Conservation (phyloP, 1,284 basidiomycete genomes). For the Tylopilus orsonianus region DNA sequence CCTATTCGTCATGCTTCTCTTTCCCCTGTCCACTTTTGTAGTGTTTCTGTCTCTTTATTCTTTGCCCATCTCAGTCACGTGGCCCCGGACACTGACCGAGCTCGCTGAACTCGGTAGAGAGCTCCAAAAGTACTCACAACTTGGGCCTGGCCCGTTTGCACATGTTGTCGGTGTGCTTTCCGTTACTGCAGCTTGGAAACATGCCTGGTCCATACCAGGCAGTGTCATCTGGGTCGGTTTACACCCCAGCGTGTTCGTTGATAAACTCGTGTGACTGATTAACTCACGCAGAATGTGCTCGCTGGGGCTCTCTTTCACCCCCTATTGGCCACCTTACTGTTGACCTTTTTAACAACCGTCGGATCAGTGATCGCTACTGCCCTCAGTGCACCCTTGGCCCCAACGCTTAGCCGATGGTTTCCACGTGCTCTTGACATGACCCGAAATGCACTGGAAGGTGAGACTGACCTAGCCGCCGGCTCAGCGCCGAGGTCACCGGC, state of each 20-base stretch:
- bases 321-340: conserved; percentile 71
- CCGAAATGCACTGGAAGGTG: conserved; percentile 63
- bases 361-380: conserved; percentile 82
- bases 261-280: conserved; percentile 23
- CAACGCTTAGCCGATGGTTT: conserved; percentile 76
- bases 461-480: conserved; percentile 36
- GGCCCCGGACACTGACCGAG: conserved; percentile 74
- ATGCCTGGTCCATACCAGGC: conserved; percentile 92
- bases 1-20: conserved; percentile 64
- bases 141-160: conserved; percentile 56
- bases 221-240: conserved; percentile 77
- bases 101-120: conserved; percentile 72
- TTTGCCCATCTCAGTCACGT: conserved; percentile 70
- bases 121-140: conserved; percentile 73
- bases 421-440: conserved; percentile 84
- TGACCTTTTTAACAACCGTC: conserved; percentile 80
- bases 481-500: conserved; percentile 52
- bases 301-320: conserved; percentile 85
- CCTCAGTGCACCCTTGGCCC: conserved; percentile 80
- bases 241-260: conserved; percentile 30
- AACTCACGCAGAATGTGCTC: conserved; percentile 71
- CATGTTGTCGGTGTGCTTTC: conserved; percentile 82
- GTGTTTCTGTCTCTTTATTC: conserved; percentile 52
- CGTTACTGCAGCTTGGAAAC: conserved; percentile 88
- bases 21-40: conserved; percentile 60